phyloP scores from a whole-genome alignment of 2,329 filamentous ascomycete genomes.

The Pestalotiopsis fici region DNA sequence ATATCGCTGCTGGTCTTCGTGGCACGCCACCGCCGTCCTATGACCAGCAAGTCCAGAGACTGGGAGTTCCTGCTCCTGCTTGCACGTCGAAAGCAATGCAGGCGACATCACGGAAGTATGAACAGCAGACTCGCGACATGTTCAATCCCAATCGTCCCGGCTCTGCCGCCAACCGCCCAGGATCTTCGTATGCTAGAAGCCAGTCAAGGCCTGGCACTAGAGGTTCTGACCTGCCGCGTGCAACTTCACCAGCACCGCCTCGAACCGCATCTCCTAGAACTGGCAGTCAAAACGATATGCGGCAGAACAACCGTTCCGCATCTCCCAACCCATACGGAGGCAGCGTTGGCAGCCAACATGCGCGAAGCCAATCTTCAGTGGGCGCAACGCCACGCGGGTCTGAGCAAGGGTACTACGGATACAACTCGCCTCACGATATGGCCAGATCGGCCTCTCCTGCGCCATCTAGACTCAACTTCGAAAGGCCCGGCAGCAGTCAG shows the following conservation, averaged over 20 bases:
- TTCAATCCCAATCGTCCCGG: constrained; percentile 51
- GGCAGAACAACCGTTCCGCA: constrained; percentile 45
- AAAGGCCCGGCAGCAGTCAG: constrained; percentile 53
- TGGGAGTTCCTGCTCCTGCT: constrained; percentile 88
- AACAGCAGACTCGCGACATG: constrained; percentile 79
- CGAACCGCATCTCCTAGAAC: constrained; percentile 67
- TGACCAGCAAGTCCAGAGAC: constrained; percentile 72
- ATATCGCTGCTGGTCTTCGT: constrained; percentile 58
- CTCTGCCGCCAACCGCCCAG: constrained; percentile 22
- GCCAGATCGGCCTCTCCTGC: constrained; percentile 49
- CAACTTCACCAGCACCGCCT: constrained; percentile 68
- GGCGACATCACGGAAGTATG: constrained; percentile 87
- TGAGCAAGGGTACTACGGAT: constrained; percentile 52
- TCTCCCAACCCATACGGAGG: constrained; percentile 67
- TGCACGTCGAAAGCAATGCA: constrained; percentile 96
- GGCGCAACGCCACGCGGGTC: constrained; percentile 45
- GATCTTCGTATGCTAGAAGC: constrained; percentile 26
- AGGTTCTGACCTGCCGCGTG: constrained; percentile 58
- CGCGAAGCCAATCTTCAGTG: constrained; percentile 33
- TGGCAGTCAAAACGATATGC: constrained; percentile 47
- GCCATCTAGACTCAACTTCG: constrained; percentile 45
- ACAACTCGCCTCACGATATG: constrained; percentile 51
- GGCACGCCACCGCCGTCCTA: constrained; percentile 88
- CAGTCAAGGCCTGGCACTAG: constrained; percentile 61
- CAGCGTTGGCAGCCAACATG: constrained; percentile 34